Base-by-base conservation (phyloP, 1,284 basidiomycete genomes). In the Bothia castanella region DNA sequence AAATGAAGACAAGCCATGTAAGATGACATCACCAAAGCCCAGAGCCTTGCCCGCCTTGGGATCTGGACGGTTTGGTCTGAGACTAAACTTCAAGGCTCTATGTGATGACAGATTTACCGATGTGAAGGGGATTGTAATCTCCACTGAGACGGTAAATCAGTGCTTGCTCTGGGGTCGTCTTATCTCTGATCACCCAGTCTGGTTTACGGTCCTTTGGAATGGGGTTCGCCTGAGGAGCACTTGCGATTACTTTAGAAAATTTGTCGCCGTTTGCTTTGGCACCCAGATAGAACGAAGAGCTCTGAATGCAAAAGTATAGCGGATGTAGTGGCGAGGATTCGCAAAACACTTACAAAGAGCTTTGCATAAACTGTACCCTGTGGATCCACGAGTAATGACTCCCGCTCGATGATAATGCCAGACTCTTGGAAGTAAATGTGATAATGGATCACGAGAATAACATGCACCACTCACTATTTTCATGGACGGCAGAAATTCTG, bases 41-140 rank as follows among this genome's bases (percentile, higher is more conserved):
- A 82, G 75, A 6, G 74, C 74, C 54, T 80, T 63, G n/a, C 87
- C 88, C 37, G 87, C 81, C 17, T 62, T 68, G 2, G 89, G 87
- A 67, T 90, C 87, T 89, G 27, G 10, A 38, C 20, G n/a, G 12
- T 12, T 34, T 5, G 5, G 13, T 7, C 0, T 59, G 36, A 56
- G 46, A 29, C 29, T 12, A 45, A 40, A 13, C 16, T 21, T 9
- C 6, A 11, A 42, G 9, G 11, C 19, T 6, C 17, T n/a, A 20
- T 20, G 37, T 5, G 36, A 9, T 6, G 35, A 36, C 29, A 29
- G 35, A 19, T 74, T 41, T 46, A 88, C 86, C 86, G 54, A 92
- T 87, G 68, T 92, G 90, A 12, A 92, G 75, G 17, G 86, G 85
- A 67, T 92, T 92, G 69, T 90, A 92, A 69, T 92, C 89, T 2